Evolutionary conservation across 345 rosid species (phyloP).

Genomic region (Eutrema yunnanense): DNA sequence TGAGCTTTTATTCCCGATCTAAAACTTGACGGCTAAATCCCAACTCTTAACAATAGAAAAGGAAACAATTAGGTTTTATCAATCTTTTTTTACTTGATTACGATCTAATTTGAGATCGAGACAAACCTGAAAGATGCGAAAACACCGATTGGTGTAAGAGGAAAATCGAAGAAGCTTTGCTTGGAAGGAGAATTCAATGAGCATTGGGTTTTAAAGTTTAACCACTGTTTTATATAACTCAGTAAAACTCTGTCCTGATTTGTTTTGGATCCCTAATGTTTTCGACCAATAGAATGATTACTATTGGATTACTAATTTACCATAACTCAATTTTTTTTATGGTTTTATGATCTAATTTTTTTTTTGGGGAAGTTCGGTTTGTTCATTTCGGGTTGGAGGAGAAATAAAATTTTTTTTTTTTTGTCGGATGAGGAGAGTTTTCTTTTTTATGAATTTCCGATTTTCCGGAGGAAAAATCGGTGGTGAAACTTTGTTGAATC

Average conservation of each 20-base stretch:
- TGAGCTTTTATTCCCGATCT: slow-evolving; percentile 5
- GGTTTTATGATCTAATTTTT: no score
- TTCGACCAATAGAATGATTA: not conserved
- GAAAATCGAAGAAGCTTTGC: not conserved
- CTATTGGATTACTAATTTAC: not conserved
- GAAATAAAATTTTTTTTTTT: no score
- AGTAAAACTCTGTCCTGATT: not conserved
- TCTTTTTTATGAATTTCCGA: no score
- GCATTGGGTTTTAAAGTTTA: not conserved
- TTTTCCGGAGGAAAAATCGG: no score
- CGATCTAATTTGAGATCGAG: slow-evolving; percentile 3
- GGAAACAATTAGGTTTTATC: not conserved
- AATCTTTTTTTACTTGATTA: not conserved
- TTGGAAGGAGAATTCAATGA: not conserved
- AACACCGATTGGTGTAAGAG: slow-evolving; percentile 2
- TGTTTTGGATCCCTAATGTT: not conserved
- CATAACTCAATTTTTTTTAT: no score
- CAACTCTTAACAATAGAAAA: not conserved
- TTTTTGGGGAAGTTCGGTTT: no score
- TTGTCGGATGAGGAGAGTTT: no score
- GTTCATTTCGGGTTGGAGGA: no score
- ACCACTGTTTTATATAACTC: not conserved
- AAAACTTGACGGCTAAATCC: not conserved
- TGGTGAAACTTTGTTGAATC: no score
- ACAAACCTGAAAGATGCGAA: slow-evolving; percentile 23